Base-by-base conservation (phyloP, 306 rosid species). In the Vigna nakashimae region DNA sequence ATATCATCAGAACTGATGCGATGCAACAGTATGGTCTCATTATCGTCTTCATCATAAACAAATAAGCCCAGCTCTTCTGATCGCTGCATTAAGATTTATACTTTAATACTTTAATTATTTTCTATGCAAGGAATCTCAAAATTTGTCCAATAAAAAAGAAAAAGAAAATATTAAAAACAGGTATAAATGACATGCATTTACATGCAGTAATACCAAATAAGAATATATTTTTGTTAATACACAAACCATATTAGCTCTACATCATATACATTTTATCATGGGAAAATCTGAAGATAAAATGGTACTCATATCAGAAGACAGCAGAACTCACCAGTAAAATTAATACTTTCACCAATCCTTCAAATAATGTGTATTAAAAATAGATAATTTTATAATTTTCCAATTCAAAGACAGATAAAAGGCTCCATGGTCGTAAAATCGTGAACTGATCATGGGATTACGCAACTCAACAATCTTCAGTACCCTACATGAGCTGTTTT, bases 1-100 rank as follows among this genome's bases (percentile, higher is more conserved):
- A 94, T 92, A 81, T 92, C 97, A 59, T 84, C 92, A 28, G 92
- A 76, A 71, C 90, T 90, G 79, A 94, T 87, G 58, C 91, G 97
- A 83, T 94, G 98, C 81, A 86, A 62, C 74, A 94, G 95, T 83
- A 94, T 84, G 42, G 97, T 86, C 75, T 92, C 97, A 38, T 84
- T 92, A 81, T 94, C 98, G 7, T 89, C 98, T 87, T 94, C 98
- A 63, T 90, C 98, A 83, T 84, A 63, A 80, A 94, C 98, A 86
- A 82, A 87, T 76, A 94, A 80, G 70, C 97, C 98, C 84, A 89
- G 80, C 76, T 92, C 98, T 82, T 94, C 97, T 16, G 96, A 83
- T 83, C 97, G 80, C 98, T 94, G 96, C 80, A 81, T 84, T 20
- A 50, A 38, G 48, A 81, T 66, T 77, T 72, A 10, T 45, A 11